A percentile compares a stretch with the other conserved stretches of the same genome.
Evolutionary conservation across 768 basidiomycete genomes (phyloP).

Genomic region (Coprinopsis marcescibilis): DNA sequence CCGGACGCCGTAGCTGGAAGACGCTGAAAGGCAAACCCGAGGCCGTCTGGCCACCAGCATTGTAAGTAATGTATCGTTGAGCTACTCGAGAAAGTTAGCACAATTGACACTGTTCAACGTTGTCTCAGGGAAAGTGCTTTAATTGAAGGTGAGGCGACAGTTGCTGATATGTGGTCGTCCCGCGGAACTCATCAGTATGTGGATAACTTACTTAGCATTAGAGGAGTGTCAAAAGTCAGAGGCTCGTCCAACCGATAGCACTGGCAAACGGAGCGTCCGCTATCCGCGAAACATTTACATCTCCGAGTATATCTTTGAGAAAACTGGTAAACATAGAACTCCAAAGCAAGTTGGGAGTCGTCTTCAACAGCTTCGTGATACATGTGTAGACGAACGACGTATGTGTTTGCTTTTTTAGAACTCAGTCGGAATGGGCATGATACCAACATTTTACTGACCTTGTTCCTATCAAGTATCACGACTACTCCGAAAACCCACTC

Average conservation of each 20-base stretch:
- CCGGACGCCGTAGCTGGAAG: constrained; percentile 67
- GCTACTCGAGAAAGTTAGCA: too few species aligned
- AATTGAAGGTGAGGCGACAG: constrained; percentile 51
- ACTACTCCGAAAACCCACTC: not conserved
- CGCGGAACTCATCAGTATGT: not conserved
- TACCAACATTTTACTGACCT: not conserved
- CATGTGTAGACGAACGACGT: constrained; percentile 44
- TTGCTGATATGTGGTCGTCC: not conserved
- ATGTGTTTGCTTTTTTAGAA: constrained; percentile 11
- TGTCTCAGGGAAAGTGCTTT: constrained; percentile 52
- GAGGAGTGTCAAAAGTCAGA: constrained; percentile 56
- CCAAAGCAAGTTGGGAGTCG: constrained; percentile 79
- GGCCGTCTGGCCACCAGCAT: constrained; percentile 70
- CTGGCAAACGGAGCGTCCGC: constrained; percentile 58
- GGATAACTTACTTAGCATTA: too few species aligned
- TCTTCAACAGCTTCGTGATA: constrained; percentile 71
- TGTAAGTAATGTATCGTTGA: constrained; percentile 30
- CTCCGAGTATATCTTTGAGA: constrained; percentile 63
- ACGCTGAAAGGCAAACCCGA: constrained; percentile 61
- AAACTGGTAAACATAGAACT: constrained; percentile 60
- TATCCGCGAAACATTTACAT: constrained; percentile 79
- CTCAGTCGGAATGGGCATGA: too few species aligned
- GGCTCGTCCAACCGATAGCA: constrained; percentile 48
- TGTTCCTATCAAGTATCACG: not conserved
- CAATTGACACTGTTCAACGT: too few species aligned